Percentiles rank a stretch among this genome's conserved stretches.
phyloP scores from a whole-genome alignment of 345 rosid genomes.

The Boechera retrofracta region DNA sequence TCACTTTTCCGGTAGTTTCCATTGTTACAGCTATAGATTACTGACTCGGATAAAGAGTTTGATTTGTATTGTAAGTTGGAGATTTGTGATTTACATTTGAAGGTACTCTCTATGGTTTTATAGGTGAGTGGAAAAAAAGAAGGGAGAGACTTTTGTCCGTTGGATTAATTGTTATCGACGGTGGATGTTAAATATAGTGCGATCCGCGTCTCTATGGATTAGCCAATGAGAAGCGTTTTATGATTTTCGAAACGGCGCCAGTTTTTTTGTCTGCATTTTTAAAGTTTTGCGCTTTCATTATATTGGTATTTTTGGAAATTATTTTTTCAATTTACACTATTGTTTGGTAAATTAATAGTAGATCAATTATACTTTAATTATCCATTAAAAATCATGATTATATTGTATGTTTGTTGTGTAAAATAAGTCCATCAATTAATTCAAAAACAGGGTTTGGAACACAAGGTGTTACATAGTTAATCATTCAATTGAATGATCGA shows the following conservation, averaged over 20 bases:
- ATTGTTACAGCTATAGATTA: slow-evolving; percentile 12
- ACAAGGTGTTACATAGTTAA: too few relatives aligned
- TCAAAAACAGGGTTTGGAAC: too few relatives aligned
- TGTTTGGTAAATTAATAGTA: neutral
- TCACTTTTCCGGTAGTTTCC: slow-evolving; percentile 66
- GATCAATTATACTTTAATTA: neutral
- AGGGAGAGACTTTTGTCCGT: neutral
- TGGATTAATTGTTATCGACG: slow-evolving; percentile 32
- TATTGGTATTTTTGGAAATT: neutral
- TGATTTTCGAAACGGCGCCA: slow-evolving; percentile 10
- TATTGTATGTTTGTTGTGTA: too few relatives aligned
- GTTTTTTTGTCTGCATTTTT: neutral
- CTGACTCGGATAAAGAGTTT: neutral
- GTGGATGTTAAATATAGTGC: neutral
- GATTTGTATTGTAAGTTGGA: neutral
- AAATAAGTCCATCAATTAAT: too few relatives aligned
- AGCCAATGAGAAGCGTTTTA: slow-evolving; percentile 16
- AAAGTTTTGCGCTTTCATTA: neutral
- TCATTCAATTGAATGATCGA: too few relatives aligned
- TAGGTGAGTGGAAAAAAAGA: neutral
- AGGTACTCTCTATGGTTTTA: neutral
- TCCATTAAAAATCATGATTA: neutral
- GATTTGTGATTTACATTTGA: neutral
- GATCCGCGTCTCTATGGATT: slow-evolving; percentile 8
- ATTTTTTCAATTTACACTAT: neutral